Percentiles rank a stretch among this genome's conserved stretches.
phyloP scores from a whole-genome alignment of 2,329 filamentous ascomycete species.

The Metarhizium album region DNA sequence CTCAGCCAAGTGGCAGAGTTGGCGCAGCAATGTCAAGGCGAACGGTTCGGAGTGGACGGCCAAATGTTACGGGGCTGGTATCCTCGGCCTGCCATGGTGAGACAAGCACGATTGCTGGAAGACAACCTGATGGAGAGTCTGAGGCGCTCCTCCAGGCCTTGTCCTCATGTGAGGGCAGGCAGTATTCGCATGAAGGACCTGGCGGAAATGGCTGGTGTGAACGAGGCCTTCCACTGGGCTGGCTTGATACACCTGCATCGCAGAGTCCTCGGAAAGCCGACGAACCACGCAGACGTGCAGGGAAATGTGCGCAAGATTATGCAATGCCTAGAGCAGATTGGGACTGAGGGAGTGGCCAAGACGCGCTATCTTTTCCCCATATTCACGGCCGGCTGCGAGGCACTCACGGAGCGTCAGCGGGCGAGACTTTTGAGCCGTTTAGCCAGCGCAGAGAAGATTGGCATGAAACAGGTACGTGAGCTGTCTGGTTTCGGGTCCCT shows the following conservation, averaged over 20 bases:
- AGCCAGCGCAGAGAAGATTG: conserved; percentile 56
- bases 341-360: conserved; percentile 59
- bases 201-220: conserved; percentile 58
- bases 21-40: conserved; percentile 55
- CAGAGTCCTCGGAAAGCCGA: conserved; percentile 54
- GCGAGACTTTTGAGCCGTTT: conserved; percentile 55
- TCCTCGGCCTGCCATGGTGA: conserved; percentile 32
- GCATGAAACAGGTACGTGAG: conserved; percentile 59
- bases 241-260: conserved; percentile 66
- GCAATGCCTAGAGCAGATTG: conserved; percentile 48
- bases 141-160: conserved; percentile 29
- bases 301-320: conserved; percentile 53
- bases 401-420: conserved; percentile 42
- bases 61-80: conserved; percentile 39
- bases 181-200: conserved; percentile 44
- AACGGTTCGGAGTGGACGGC: conserved; percentile 44
- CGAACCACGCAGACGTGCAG: conserved; percentile 49
- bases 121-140: conserved; percentile 49
- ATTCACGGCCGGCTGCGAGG: conserved; percentile 74
- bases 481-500: too few species aligned
- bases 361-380: conserved; percentile 69
- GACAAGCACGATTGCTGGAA: conserved; percentile 49
- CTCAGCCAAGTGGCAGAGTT: conserved; percentile 64
- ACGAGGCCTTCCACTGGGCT: conserved; percentile 71
- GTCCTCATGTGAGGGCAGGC: conserved; percentile 34